Evolutionary conservation across 192 early-diverging fungal genomes (phyloP), one percentile per base, ranked within the genome.

Genomic region (Backusella luteola): DNA sequence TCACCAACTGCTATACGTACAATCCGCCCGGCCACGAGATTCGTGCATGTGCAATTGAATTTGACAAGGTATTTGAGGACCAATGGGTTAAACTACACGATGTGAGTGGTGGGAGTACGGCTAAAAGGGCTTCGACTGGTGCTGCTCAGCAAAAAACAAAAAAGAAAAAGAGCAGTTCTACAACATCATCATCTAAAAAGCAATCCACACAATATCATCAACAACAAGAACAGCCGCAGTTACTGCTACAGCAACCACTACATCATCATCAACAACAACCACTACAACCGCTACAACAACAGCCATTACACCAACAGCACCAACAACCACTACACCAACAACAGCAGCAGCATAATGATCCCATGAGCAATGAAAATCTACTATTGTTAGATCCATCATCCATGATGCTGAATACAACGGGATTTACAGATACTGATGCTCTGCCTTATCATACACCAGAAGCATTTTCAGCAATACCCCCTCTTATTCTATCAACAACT

Each of bases 1-100:
- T 96, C 67, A 63, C 71, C 8, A 96, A 96, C 77, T 96, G 95
- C 77, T 93, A 87, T 79, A 78, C 71, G 19, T 96, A 94, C 79
- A 95, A 96, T 80, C 83, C 87, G 1, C 78, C 81, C 0, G 89
- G 86, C 3, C 83, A 81, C 38, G 74, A 78, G 7, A 91, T 96
- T 15, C 86, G 93, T 81, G 46, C 85, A 19, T 85, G 87, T 81
- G 95, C 93, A 0, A 74, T 84, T 49, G 73, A 89, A 21, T 81
- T 94, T 44, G 90, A 96, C 79, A 67, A 81, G 14, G 76, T 91
- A 1, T 96, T 96, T 80, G 84, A 95, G 15, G 68, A 77, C 19
- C 88, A 90, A 34, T 96, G 93, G 94, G 74, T 76, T 0, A 82
- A 87, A n/a, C 66, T 71, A 32, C 70, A 71, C 34, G n/a, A 34